Evolutionary conservation across 352 stramenopile species (phyloP).

Genomic region (Globisporangium viniferum): DNA sequence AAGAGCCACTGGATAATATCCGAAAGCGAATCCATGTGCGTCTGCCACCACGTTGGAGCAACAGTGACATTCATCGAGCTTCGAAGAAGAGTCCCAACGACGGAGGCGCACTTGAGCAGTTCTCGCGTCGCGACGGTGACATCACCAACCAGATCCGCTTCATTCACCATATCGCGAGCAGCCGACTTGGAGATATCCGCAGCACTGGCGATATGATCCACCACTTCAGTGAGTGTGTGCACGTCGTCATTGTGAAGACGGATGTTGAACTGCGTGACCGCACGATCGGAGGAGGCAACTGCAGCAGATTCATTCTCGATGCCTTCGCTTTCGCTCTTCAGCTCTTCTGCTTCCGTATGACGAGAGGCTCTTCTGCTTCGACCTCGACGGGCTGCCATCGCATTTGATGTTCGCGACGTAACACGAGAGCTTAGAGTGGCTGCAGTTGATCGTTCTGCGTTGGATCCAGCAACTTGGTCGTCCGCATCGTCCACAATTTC

Average conservation of each 20-base stretch:
- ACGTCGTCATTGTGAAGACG: constrained; percentile 87
- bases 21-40: constrained; percentile 50
- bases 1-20: constrained; percentile 73
- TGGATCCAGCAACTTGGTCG: background rate
- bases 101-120: constrained; percentile 42
- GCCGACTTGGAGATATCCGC: constrained; percentile 52
- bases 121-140: constrained; percentile 35
- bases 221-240: constrained; percentile 69
- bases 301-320: background rate
- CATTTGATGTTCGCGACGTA: constrained; percentile 11
- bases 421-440: background rate
- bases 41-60: constrained; percentile 62
- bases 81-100: constrained; percentile 53
- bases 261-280: constrained; percentile 40
- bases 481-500: constrained; percentile 28
- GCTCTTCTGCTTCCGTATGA: constrained; percentile 21
- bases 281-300: background rate
- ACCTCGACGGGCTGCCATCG: constrained; percentile 14
- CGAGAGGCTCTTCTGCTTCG: constrained; percentile 13
- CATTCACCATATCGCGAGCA: constrained; percentile 44
- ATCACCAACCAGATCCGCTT: constrained; percentile 64
- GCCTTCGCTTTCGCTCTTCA: constrained; percentile 15
- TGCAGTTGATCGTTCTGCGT: background rate
- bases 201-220: constrained; percentile 58
- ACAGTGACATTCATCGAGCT: constrained; percentile 74